Base-by-base conservation (phyloP, 1,284 basidiomycete species). In the Tetrapyrgos nigripes region DNA sequence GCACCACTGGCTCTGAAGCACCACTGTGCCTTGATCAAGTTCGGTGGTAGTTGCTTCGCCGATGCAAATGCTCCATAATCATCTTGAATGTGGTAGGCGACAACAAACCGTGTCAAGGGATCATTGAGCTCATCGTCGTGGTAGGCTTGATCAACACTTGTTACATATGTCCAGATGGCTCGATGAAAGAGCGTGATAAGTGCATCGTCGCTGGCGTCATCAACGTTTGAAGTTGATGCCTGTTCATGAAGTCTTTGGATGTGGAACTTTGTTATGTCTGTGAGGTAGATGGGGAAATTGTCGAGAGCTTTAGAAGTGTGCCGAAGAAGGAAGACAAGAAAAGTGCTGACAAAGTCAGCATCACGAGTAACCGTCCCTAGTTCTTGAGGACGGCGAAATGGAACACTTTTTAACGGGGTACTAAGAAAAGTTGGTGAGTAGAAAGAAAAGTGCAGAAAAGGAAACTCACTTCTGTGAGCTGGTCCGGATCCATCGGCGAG, bases 351-450 rank as follows among this genome's bases (percentile, higher is more conserved):
- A 19, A 24, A 31, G 24, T 50, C 28, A 2, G 54, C 21, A 47
- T 56, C 26, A 10, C 43, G n/a, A 17, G 29, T 44, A 3, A 56
- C 35, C 6, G 43, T 56, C 4, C 47, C 35, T 4, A 50, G 28
- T 48, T 56, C 47, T 35, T 56, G 54, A 3, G 26, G 43, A 24
- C 46, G n/a, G 24, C 47, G 33, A 48, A 56, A 56, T 6, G 54
- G 54, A 6, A 53, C 26, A 17, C 23, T 26, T 14, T 31, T 27
- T 4, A 50, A n/a, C 9, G 28, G 27, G 8, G n/a, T 17, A 17
- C 27, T 50, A 6, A 10, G 26, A 28, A 3, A 21, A 17, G 17
- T 28, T 3, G 5, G 27, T 27, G 48, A 27, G 21, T 11, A 29
- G 8, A 10, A 14, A 50, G 27, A 27, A 3, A 5, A 6, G 17